Evolutionary conservation across 768 basidiomycete genomes (phyloP).

Genomic region (Aureoboletus auriporus): DNA sequence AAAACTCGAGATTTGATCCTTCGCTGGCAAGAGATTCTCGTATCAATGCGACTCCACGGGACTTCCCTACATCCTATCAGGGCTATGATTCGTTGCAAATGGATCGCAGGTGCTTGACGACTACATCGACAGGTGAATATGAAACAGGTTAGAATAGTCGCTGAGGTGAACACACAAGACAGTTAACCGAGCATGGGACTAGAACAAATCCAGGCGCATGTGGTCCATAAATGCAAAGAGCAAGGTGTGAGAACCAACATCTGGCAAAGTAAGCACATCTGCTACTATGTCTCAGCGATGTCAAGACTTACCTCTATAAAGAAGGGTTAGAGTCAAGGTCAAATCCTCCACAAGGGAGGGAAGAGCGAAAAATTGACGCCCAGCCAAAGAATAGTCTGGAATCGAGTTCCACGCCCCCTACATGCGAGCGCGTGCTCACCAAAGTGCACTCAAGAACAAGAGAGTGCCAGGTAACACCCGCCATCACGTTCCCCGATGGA

Average conservation of each 20-base stretch:
- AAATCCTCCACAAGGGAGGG: conserved; percentile 10
- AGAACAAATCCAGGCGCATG: too few relatives aligned
- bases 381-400: conserved; percentile 32
- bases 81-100: too few relatives aligned
- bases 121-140: too few relatives aligned
- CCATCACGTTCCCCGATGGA: conserved; percentile 20
- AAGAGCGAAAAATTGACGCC: conserved; percentile 12
- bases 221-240: too few relatives aligned
- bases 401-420: conserved; percentile 26
- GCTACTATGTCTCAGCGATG: background rate
- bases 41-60: background rate
- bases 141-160: too few relatives aligned
- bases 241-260: background rate
- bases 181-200: too few relatives aligned
- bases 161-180: too few relatives aligned
- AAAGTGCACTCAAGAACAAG: conserved; percentile 29
- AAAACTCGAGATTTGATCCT: background rate
- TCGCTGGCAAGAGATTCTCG: background rate
- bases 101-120: too few relatives aligned
- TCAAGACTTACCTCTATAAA: background rate
- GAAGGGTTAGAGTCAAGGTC: background rate
- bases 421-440: conserved; percentile 14
- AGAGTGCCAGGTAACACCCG: background rate
- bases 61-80: too few relatives aligned
- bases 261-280: background rate